These are phyloP conservation scores for Bolboschoenoplectus hybrid DNA, from an alignment of 202 grass and related monocot species.

Conservation along the genomic window DNA sequence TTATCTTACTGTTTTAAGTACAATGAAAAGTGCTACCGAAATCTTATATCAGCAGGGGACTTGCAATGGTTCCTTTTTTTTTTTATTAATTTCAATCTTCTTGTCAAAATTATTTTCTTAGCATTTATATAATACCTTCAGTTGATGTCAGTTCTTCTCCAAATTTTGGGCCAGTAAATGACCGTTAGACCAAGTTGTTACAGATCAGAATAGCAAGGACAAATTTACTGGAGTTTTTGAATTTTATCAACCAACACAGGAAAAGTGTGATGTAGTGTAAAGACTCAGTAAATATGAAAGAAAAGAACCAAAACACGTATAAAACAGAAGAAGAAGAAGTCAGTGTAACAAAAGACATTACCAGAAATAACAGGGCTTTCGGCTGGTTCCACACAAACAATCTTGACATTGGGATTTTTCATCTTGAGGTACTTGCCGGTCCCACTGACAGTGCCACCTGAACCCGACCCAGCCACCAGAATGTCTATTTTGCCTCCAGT, in stretches of 20 bases:
- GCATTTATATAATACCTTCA: not conserved
- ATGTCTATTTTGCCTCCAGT: slow-evolving; percentile 69
- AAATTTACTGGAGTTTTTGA: slow-evolving; percentile 3
- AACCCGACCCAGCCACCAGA: slow-evolving; percentile 57
- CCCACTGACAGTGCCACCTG: slow-evolving; percentile 75
- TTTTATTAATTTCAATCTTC: not conserved
- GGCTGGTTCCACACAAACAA: slow-evolving; percentile 70
- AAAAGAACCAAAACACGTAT: not conserved
- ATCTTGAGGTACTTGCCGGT: slow-evolving; percentile 71
- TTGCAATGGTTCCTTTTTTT: not conserved
- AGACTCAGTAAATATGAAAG: not conserved
- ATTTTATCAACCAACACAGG: not conserved
- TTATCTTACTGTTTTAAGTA: not conserved
- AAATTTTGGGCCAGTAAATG: not conserved
- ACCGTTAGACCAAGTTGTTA: slow-evolving; percentile 12
- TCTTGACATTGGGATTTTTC: slow-evolving; percentile 60
- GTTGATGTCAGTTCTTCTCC: not conserved
- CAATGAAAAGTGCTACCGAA: not conserved
- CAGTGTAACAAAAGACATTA: slow-evolving; percentile 10
- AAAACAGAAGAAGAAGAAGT: not conserved
- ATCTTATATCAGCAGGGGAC: not conserved
- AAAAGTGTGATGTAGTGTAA: not conserved
- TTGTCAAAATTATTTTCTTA: too few species aligned
- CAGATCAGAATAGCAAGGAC: not conserved
- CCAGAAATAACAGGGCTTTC: slow-evolving; percentile 81